Conservation (phyloP, 345 rosid species). For the Geranium rotundifolium region DNA sequence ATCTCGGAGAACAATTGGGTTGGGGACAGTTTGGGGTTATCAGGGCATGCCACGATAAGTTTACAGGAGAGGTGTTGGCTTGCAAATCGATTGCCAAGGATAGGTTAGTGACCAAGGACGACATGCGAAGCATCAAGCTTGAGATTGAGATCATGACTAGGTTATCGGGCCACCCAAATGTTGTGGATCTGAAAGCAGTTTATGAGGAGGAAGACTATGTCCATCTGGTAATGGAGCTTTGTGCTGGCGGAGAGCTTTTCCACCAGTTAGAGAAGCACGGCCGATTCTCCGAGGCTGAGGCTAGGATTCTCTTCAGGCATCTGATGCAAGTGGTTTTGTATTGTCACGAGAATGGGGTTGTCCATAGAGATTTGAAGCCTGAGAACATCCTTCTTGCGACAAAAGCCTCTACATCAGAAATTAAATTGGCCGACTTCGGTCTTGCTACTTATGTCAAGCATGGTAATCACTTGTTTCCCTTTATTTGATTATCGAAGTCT, state of each 20-base stretch:
- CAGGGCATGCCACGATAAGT: slow-evolving; percentile 47
- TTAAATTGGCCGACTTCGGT: slow-evolving; percentile 65
- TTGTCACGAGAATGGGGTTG: slow-evolving; percentile 59
- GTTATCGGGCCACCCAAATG: slow-evolving; percentile 63
- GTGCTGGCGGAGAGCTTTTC: slow-evolving; percentile 68
- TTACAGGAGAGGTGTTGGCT: slow-evolving; percentile 45
- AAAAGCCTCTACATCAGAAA: slow-evolving; percentile 41
- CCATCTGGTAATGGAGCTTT: slow-evolving; percentile 66
- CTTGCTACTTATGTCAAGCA: slow-evolving; percentile 54
- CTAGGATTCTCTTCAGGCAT: slow-evolving; percentile 44
- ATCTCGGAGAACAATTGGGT: slow-evolving; percentile 49
- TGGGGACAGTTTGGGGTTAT: slow-evolving; percentile 70
- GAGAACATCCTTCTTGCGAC: slow-evolving; percentile 59
- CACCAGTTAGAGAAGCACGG: slow-evolving; percentile 47
- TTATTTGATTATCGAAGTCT: slow-evolving; percentile 5
- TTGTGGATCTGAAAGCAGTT: slow-evolving; percentile 59
- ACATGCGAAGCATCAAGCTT: slow-evolving; percentile 44
- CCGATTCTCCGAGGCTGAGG: slow-evolving; percentile 43
- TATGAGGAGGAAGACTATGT: slow-evolving; percentile 53
- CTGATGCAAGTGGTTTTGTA: slow-evolving; percentile 48
- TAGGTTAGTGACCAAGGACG: slow-evolving; percentile 45
- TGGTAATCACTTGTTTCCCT: slow-evolving; percentile 21
- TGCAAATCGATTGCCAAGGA: slow-evolving; percentile 61
- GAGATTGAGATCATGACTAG: slow-evolving; percentile 65
- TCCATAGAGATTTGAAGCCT: slow-evolving; percentile 62